These are phyloP conservation scores for Heritiera littoralis DNA, from an alignment of 345 rosid species.

Conservation along the genomic window DNA sequence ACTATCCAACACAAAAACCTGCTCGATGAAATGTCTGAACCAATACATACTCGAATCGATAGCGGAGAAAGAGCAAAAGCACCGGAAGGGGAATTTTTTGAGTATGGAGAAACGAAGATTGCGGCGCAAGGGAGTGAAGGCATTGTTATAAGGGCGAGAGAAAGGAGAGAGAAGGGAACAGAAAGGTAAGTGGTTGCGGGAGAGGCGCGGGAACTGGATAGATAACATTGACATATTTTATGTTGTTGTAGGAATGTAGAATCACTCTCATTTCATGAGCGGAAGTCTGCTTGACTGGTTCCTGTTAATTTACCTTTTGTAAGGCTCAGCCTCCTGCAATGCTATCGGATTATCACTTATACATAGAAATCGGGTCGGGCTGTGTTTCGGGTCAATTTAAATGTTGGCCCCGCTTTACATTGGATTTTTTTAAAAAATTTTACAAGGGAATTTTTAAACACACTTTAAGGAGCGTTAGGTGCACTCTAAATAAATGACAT, in stretches of 20 bases:
- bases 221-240: constrained; percentile 5
- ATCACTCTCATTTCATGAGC: background rate
- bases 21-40: constrained; percentile 22
- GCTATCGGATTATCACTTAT: background rate
- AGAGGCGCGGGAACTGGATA: constrained; percentile 16
- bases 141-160: background rate
- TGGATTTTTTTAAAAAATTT: too few relatives aligned
- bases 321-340: background rate
- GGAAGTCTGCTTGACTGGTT: background rate
- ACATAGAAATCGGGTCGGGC: too few relatives aligned
- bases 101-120: background rate
- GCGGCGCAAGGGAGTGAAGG: background rate
- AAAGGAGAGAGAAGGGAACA: background rate
- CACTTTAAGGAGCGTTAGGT: too few relatives aligned
- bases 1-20: background rate
- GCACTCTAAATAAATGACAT: too few relatives aligned
- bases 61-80: constrained; percentile 7
- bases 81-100: background rate
- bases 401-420: too few relatives aligned
- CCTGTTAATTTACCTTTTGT: background rate
- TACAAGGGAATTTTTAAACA: too few relatives aligned
- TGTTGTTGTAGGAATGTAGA: background rate
- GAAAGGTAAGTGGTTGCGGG: constrained; percentile 15
- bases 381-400: too few relatives aligned
- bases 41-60: background rate